Percentiles rank a stretch among this genome's conserved stretches.
These are phyloP conservation scores for Tetrapyrgos nigripes DNA, from an alignment of 1,284 basidiomycete genomes.

Conservation along the genomic window DNA sequence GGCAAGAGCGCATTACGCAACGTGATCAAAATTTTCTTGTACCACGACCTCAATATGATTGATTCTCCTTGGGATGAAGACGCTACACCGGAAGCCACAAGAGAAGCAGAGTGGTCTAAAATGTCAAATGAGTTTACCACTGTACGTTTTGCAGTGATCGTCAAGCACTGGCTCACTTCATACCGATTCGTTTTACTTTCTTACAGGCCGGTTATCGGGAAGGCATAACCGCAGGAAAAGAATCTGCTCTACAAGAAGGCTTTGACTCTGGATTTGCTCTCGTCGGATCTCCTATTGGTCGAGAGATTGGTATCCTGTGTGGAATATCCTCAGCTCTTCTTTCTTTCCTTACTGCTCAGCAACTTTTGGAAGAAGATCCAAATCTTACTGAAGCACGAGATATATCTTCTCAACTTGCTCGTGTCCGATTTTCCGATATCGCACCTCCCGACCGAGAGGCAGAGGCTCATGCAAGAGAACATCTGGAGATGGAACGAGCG, in stretches of 20 bases:
- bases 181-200: conserved; percentile 12
- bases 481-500: conserved; percentile 45
- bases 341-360: conserved; percentile 48
- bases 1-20: no score
- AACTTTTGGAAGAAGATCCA: conserved; percentile 11
- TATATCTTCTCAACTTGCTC: conserved; percentile 58
- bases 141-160: conserved; percentile 42
- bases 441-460: conserved; percentile 76
- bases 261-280: conserved; percentile 82
- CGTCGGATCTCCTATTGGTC: conserved; percentile 77
- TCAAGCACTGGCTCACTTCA: neutral
- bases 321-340: conserved; percentile 69
- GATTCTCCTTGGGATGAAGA: conserved; percentile 65
- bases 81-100: conserved; percentile 30
- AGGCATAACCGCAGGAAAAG: conserved; percentile 87
- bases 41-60: conserved; percentile 32
- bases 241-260: conserved; percentile 77
- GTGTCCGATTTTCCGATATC: conserved; percentile 70
- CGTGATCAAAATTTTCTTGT: no score
- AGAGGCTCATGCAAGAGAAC: conserved; percentile 71
- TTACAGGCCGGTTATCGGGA: conserved; percentile 84
- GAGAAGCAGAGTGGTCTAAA: conserved; percentile 67
- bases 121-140: conserved; percentile 72
- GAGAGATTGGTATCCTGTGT: conserved; percentile 72
- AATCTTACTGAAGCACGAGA: conserved; percentile 51